Conservation (phyloP, 1,139 yeast genomes). For the Kurtzmaniella natalensis region DNA sequence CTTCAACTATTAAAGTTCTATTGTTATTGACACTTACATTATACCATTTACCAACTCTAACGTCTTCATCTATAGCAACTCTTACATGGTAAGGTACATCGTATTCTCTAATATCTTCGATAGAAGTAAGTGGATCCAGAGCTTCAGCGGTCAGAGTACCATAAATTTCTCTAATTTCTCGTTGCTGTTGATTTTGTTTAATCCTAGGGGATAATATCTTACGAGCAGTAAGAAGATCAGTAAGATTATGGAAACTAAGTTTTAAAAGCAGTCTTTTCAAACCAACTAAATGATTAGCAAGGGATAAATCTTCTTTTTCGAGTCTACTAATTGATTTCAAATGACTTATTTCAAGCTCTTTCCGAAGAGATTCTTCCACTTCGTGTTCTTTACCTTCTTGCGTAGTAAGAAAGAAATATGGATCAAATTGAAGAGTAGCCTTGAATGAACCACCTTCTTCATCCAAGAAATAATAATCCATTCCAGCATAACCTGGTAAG, state of each 20-base stretch:
- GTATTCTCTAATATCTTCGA: slow-evolving; percentile 84
- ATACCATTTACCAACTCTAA: slow-evolving; percentile 97
- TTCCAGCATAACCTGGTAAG: slow-evolving; percentile 72
- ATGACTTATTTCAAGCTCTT: slow-evolving; percentile 53
- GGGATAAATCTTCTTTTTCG: slow-evolving; percentile 69
- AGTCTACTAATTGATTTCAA: slow-evolving; percentile 55
- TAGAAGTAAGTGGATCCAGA: slow-evolving; percentile 57
- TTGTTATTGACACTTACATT: slow-evolving; percentile 65
- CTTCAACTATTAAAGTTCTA: slow-evolving; percentile 52
- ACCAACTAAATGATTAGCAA: slow-evolving; percentile 87
- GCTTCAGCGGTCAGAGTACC: slow-evolving; percentile 7
- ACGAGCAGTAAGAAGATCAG: slow-evolving; percentile 74
- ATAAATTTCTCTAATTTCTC: slow-evolving; percentile 69
- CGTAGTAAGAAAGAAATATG: slow-evolving; percentile 79
- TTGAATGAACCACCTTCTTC: slow-evolving; percentile 97
- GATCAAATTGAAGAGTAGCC: slow-evolving; percentile 77
- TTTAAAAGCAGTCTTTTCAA: slow-evolving; percentile 59
- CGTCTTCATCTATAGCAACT: slow-evolving; percentile 80
- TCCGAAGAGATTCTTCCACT: slow-evolving; percentile 80
- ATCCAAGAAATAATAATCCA: slow-evolving; percentile 92
- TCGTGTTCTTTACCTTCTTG: slow-evolving; percentile 67
- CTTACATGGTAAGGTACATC: slow-evolving; percentile 97
- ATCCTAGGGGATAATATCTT: slow-evolving; percentile 65
- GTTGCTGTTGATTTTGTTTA: slow-evolving; percentile 58
- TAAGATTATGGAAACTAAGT: slow-evolving; percentile 69